Percentiles rank a stretch among this genome's conserved stretches.
Conservation (phyloP, 1,139 yeast genomes). For the Lodderomyces margitis region DNA sequence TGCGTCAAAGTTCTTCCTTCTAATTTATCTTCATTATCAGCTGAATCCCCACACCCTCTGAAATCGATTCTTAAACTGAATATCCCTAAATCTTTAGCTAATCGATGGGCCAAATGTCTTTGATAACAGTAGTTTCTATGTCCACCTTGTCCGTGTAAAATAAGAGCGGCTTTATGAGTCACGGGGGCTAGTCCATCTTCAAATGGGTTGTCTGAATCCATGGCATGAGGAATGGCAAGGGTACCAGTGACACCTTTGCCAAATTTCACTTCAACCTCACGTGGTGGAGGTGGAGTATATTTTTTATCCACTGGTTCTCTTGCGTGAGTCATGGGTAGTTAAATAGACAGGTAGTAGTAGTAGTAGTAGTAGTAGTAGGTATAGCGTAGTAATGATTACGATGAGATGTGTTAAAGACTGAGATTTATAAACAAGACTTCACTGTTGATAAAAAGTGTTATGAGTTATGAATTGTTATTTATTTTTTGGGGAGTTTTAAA, state of each 20-base stretch:
- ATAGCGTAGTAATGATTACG: too few species aligned
- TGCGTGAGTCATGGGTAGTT: constrained; percentile 3
- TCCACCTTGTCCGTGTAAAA: constrained; percentile 79
- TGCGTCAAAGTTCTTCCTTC: constrained; percentile 57
- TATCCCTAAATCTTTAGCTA: constrained; percentile 61
- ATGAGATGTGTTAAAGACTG: too few species aligned
- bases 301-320: constrained; percentile 3
- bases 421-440: too few species aligned
- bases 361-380: too few species aligned
- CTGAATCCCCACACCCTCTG: constrained; percentile 80
- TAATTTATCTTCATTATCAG: constrained; percentile 42
- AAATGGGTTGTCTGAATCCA: constrained; percentile 23
- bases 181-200: constrained; percentile 34
- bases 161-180: constrained; percentile 38
- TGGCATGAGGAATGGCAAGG: constrained; percentile 38
- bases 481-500: too few species aligned
- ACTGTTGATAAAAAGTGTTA: too few species aligned
- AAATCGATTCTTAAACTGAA: constrained; percentile 77
- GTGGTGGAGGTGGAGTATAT: constrained; percentile 19
- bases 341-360: too few species aligned
- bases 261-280: constrained; percentile 38
- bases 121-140: constrained; percentile 82
- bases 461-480: too few species aligned
- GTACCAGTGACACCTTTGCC: constrained; percentile 40
- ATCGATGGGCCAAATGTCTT: constrained; percentile 54